Evolutionary conservation across 2,329 filamentous ascomycete genomes (phyloP), one percentile per base, ranked within the genome.

Genomic region (Aspergillus sp.): DNA sequence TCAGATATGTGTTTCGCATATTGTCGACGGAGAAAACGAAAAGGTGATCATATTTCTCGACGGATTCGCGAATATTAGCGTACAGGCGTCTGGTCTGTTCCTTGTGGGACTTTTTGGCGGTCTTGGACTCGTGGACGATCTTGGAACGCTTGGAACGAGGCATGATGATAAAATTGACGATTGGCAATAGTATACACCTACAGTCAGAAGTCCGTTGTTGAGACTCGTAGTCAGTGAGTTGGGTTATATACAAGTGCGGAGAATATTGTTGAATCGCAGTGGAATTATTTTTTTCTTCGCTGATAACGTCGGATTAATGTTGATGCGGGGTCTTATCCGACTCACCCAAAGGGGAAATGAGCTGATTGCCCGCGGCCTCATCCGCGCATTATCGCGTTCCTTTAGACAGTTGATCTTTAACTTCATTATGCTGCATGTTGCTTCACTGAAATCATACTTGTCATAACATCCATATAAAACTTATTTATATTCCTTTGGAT

Each of bases 1-100:
- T 96, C 70, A 98, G 81, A 77, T 96, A 93, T 68, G 88, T 96
- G 81, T 99, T 99, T 75, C 95, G 91, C 91, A 96, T 96, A 82
- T 98, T 97, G 73, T 96, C 90, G 67, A 99, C 88, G 70, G 85
- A 85, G 76, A 99, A 96, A 73, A 97, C 90, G 79, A 96, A 96
- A 79, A 93, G 90, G 82, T 93, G 87, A 77, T 92, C 86, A 82
- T 93, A 96, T 71, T 90, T 81, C 72, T 92, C 89, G 60, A 96
- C 83, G 70, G 87, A 88, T 74, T 93, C 88, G 76, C 92, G 91
- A 64, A 99, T 89, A 76, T 90, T 91, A 77, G 89, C 82, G 80
- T 93, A 96, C 62, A 98, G 88, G 72, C 89, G 88, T 72, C 93
- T 86, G 76, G 93, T 93, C 60, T 87, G 81, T 77, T 97, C 90